phyloP scores from a whole-genome alignment of 257 asterid genomes.

The Euphrasia confusa region DNA sequence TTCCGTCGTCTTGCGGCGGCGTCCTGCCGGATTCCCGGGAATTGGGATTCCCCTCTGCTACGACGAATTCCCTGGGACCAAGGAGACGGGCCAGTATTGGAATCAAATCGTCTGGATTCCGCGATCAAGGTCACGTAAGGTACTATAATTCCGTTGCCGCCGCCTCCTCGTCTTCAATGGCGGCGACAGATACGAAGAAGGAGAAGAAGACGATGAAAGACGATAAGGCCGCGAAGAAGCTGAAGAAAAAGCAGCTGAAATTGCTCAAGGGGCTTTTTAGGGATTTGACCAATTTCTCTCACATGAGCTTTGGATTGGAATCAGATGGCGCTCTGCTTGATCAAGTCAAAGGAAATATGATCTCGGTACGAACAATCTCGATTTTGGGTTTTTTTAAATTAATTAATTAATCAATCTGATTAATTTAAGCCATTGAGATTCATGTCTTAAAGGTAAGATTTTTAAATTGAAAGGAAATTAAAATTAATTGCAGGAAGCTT shows the following conservation, averaged over 20 bases:
- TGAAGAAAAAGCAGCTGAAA: slow-evolving; percentile 56
- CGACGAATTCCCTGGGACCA: slow-evolving; percentile 13
- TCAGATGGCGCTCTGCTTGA: slow-evolving; percentile 30
- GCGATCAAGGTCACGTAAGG: slow-evolving; percentile 48
- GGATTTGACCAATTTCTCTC: slow-evolving; percentile 45
- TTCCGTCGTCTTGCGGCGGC: slow-evolving; percentile 13
- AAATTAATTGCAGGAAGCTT: slow-evolving; percentile 45
- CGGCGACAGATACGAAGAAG: slow-evolving; percentile 25
- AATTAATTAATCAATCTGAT: not conserved
- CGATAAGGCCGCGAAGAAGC: slow-evolving; percentile 35
- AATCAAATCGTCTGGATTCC: slow-evolving; percentile 26
- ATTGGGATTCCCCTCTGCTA: slow-evolving; percentile 1
- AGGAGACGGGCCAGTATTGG: slow-evolving; percentile 3
- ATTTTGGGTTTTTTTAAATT: not conserved
- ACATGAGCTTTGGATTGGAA: slow-evolving; percentile 47
- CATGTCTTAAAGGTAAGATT: too few relatives aligned
- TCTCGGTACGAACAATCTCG: slow-evolving; percentile 44
- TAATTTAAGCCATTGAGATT: not conserved
- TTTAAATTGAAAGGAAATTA: too few relatives aligned
- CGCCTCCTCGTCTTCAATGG: slow-evolving; percentile 1
- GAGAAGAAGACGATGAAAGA: slow-evolving; percentile 13
- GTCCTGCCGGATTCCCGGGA: slow-evolving; percentile 7
- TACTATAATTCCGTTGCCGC: slow-evolving; percentile 32
- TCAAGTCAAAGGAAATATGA: slow-evolving; percentile 43
- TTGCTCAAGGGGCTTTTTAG: slow-evolving; percentile 50